A percentile compares a stretch with the other conserved stretches of the same genome.
These are phyloP conservation scores for Chaetomiaceae sp. DNA, from an alignment of 2,329 filamentous ascomycete genomes.

Conservation along the genomic window DNA sequence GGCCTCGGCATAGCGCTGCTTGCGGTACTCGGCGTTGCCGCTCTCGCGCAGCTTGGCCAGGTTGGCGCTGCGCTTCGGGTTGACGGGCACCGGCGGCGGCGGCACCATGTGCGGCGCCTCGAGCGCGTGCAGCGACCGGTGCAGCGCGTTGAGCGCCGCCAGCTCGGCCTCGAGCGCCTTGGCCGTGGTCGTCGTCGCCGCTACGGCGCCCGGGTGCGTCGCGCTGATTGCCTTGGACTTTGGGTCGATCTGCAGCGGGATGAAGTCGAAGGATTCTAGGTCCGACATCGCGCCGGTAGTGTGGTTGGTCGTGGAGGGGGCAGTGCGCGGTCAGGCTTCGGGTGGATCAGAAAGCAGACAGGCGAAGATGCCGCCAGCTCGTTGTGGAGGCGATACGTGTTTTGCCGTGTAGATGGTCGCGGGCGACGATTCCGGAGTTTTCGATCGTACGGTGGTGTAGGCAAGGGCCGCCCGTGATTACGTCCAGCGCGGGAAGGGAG, in stretches of 20 bases:
- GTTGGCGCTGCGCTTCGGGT: conserved; percentile 83
- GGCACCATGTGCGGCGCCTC: conserved; percentile 60
- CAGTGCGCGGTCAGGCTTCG: neutral
- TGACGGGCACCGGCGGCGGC: conserved; percentile 81
- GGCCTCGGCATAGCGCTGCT: conserved; percentile 67
- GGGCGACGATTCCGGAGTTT: too few relatives aligned
- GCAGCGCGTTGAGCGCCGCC: conserved; percentile 67
- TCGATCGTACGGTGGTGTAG: too few relatives aligned
- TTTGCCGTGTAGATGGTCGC: too few relatives aligned
- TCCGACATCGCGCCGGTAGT: conserved; percentile 30
- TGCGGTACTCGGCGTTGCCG: conserved; percentile 78
- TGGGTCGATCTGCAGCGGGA: conserved; percentile 78
- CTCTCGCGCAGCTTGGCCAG: conserved; percentile 86
- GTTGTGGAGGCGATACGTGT: too few relatives aligned
- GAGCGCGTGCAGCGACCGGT: conserved; percentile 65
- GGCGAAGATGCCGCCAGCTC: neutral
- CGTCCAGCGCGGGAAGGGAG: too few relatives aligned
- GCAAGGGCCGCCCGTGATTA: too few relatives aligned
- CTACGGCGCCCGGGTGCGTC: conserved; percentile 28
- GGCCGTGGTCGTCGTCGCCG: too few relatives aligned
- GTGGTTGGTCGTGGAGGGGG: neutral
- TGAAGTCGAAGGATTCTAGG: conserved; percentile 69
- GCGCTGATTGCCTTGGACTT: conserved; percentile 65
- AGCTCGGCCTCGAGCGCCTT: conserved; percentile 59
- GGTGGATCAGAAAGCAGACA: neutral